Percentiles rank a stretch among this genome's conserved stretches.
These are phyloP conservation scores for Excoecaria agallocha DNA, from an alignment of 345 rosid genomes.

Conservation along the genomic window DNA sequence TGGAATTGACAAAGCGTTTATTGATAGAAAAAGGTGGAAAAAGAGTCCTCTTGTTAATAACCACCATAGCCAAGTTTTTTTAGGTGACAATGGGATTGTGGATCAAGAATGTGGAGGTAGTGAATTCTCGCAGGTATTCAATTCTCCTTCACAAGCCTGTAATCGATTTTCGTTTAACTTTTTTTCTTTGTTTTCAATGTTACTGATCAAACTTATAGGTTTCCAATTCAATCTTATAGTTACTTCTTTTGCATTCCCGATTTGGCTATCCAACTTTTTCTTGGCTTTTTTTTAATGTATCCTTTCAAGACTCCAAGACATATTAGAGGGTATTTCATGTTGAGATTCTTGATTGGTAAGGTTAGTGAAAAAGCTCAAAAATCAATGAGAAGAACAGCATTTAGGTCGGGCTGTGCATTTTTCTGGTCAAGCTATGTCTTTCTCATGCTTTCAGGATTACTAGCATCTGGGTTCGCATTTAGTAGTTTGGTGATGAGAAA, in stretches of 20 bases:
- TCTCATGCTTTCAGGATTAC: slow-evolving; percentile 25
- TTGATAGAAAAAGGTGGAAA: slow-evolving; percentile 23
- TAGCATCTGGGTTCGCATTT: slow-evolving; percentile 25
- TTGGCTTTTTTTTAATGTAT: slow-evolving; percentile 20
- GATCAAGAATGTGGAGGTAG: background rate
- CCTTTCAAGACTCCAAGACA: slow-evolving; percentile 20
- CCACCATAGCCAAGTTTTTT: background rate
- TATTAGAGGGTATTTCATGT: slow-evolving; percentile 15
- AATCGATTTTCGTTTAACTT: slow-evolving; percentile 14
- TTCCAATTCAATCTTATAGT: slow-evolving; percentile 28
- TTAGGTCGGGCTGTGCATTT: slow-evolving; percentile 24
- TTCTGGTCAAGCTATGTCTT: slow-evolving; percentile 30
- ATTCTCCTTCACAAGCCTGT: slow-evolving; percentile 1
- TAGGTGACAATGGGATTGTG: background rate
- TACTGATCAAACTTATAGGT: slow-evolving; percentile 21
- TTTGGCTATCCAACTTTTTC: slow-evolving; percentile 24
- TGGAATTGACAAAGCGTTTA: slow-evolving; percentile 28
- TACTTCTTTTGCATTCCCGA: slow-evolving; percentile 28
- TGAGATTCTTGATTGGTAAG: slow-evolving; percentile 14
- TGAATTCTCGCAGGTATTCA: slow-evolving; percentile 6
- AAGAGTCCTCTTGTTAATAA: background rate
- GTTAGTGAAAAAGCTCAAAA: slow-evolving; percentile 16
- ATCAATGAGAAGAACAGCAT: background rate
- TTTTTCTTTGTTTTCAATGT: slow-evolving; percentile 9
- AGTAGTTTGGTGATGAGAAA: slow-evolving; percentile 22